Evolutionary conservation across 306 rosid genomes (phyloP), one percentile per base, ranked within the genome.

Genomic region (Cicer bijugum): DNA sequence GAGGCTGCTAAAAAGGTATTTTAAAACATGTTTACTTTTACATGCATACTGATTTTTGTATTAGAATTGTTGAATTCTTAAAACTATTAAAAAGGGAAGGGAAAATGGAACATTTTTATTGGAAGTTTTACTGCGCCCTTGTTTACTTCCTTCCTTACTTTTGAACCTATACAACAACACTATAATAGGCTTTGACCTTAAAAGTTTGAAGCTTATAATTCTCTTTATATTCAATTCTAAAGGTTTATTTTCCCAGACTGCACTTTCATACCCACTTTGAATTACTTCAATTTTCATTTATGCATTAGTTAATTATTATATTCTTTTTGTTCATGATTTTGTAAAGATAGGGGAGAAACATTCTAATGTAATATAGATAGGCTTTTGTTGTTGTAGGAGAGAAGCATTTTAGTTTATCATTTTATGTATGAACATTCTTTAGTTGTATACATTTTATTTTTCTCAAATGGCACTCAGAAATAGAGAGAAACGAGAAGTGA

Each of bases 1-100:
- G 89, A 84, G 37, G 95, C 86, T 45, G 96, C 85, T 81, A 85
- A 69, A 80, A 94, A 89, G 97, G 98, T 91, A 84, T 60, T 74
- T 53, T 69, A 61, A 48, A 35, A 11, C 16, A 60, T n/a, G 9
- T 42, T 71, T 57, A 61, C 8, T 71, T 20, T 55, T 63, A 43
- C 61, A 20, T 64, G 58, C 68, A 52, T 42, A 35, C 17, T 66
- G 23, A 35, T 67, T 44, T 61, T 15, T 66, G 63, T 59, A 20
- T 65, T 46, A 15, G 28, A 75, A 71, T 38, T 40, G 40, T 52
- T 66, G 6, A 43, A 33, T 23, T 23, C 16, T 12, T 9, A 23
- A 28, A 50, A 62, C 12, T 51, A 33, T 45, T 4, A 52, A 58
- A 39, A 53, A 12, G 46, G 71, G 59, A 53, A 12, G 46, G 71